Percentiles rank a stretch among this genome's conserved stretches.
Conservation (phyloP, 352 stramenopile species). For the Pilasporangium apinafurcum region DNA sequence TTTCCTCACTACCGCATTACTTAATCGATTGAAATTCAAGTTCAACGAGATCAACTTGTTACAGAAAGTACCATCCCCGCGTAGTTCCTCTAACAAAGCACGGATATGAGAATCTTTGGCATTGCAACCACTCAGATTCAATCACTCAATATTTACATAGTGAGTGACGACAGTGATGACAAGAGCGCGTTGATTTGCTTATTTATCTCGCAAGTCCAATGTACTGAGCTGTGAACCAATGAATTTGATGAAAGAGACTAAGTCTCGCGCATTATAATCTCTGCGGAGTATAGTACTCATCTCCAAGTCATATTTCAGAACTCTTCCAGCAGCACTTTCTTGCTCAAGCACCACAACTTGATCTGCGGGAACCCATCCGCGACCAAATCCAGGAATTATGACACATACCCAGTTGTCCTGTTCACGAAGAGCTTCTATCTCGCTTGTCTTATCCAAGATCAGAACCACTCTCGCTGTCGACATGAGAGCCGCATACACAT, state of each 20-base stretch:
- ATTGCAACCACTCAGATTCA: neutral
- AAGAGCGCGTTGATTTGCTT: neutral
- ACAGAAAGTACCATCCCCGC: neutral
- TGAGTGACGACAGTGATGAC: neutral
- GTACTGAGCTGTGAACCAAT: neutral
- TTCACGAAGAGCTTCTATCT: slow-evolving; percentile 1
- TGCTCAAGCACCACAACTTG: neutral
- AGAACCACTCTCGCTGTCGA: neutral
- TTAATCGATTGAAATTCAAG: neutral
- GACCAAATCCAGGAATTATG: neutral
- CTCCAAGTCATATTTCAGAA: neutral
- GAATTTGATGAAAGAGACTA: neutral
- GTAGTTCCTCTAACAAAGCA: neutral
- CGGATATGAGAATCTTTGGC: neutral
- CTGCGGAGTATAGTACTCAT: too few relatives aligned
- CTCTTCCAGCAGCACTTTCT: neutral
- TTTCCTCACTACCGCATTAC: neutral
- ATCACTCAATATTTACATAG: neutral
- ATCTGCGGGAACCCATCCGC: neutral
- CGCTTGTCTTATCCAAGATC: neutral
- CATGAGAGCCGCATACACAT: neutral
- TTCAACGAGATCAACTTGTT: neutral
- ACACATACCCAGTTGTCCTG: neutral
- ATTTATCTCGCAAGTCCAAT: neutral
- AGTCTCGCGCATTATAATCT: too few relatives aligned